phyloP scores from a whole-genome alignment of 2,329 filamentous ascomycete species.

The Colletotrichum tropicale region DNA sequence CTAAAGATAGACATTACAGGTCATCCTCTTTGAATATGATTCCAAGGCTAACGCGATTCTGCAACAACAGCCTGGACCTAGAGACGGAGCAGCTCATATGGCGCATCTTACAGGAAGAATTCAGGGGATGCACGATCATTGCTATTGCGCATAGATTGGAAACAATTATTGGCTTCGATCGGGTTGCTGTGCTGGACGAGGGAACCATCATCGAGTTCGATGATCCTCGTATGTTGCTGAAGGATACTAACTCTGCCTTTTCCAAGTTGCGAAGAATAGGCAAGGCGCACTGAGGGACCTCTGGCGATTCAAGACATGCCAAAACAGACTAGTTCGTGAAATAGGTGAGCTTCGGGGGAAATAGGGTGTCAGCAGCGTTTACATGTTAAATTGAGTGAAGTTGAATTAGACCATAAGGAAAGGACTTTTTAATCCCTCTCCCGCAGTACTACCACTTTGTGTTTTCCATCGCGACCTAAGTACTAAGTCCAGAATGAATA shows the following conservation, averaged over 20 bases:
- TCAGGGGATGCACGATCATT: not conserved
- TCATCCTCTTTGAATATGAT: too few species aligned
- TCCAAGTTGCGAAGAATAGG: not conserved
- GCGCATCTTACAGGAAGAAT: not conserved
- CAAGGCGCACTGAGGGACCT: not conserved
- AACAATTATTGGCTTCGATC: not conserved
- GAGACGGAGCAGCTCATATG: not conserved
- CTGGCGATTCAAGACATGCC: not conserved
- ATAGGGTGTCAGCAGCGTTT: not conserved
- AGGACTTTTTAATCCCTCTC: too few species aligned
- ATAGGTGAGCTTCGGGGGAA: accelerated
- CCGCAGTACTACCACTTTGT: not conserved
- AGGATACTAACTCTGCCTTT: not conserved
- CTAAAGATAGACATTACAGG: not conserved
- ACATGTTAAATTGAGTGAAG: not conserved
- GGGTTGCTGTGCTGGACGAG: not conserved
- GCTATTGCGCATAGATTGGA: not conserved
- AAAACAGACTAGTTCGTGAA: accelerated
- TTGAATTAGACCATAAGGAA: not conserved
- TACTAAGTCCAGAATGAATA: not conserved
- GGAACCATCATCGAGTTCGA: not conserved
- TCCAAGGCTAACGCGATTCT: not conserved
- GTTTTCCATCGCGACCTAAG: accelerated
- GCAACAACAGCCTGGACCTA: not conserved
- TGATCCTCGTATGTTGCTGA: accelerated